Conservation (phyloP, 2,329 filamentous ascomycete species). For the Fusarium sp. region DNA sequence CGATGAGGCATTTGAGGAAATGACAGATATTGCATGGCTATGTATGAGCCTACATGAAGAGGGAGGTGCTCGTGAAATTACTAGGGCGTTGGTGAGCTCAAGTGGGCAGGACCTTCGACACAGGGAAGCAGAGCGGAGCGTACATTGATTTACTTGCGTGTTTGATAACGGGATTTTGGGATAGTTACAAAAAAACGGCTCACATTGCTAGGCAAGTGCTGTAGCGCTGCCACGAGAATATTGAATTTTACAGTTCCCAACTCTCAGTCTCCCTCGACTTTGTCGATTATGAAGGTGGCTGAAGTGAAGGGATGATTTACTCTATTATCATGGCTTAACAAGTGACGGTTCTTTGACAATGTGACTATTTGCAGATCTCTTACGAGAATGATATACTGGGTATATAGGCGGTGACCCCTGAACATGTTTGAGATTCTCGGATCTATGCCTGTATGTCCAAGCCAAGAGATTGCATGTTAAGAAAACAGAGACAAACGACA, state of each 20-base stretch:
- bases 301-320: not conserved
- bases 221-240: constrained; percentile 42
- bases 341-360: not conserved
- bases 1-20: constrained; percentile 47
- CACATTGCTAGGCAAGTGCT: constrained; percentile 42
- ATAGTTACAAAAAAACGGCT: constrained; percentile 45
- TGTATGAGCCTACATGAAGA: constrained; percentile 39
- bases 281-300: not conserved
- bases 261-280: constrained; percentile 4
- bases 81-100: constrained; percentile 48
- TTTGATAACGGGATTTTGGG: constrained; percentile 38
- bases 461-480: not conserved
- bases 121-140: constrained; percentile 35
- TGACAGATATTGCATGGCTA: constrained; percentile 45
- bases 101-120: constrained; percentile 46
- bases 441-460: not conserved
- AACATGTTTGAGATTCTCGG: not conserved
- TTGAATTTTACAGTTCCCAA: constrained; percentile 29
- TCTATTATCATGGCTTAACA: not conserved
- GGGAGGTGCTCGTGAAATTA: constrained; percentile 43
- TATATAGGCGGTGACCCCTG: not conserved
- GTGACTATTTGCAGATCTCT: not conserved
- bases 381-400: not conserved
- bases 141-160: constrained; percentile 36
- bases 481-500: not conserved